Percentiles rank a stretch among this genome's conserved stretches.
Evolutionary conservation across 345 rosid species (phyloP).

Genomic region (Dovyalis caffra): DNA sequence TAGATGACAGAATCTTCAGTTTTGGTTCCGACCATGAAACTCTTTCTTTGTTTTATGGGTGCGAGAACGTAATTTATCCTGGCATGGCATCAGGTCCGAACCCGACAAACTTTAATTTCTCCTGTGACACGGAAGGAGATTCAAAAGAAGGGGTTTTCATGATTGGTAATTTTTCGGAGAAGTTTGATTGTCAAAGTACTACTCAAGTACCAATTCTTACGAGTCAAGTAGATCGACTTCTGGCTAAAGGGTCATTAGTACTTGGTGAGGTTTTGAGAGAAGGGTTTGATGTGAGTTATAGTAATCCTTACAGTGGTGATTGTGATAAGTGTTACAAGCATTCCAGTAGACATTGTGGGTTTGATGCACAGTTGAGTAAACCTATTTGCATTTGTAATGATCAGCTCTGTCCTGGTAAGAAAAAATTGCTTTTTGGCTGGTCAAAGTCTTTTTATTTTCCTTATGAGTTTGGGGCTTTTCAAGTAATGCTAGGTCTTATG

Average conservation of each 20-base stretch:
- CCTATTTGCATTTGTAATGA: constrained; percentile 34
- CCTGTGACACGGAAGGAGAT: constrained; percentile 9
- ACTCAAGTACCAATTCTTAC: constrained; percentile 19
- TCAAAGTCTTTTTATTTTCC: too few species aligned
- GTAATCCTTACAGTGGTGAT: constrained; percentile 19
- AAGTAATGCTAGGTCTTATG: neutral
- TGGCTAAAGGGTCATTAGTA: constrained; percentile 3
- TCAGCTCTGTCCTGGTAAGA: constrained; percentile 29
- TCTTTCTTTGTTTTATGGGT: constrained; percentile 29
- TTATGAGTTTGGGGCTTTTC: neutral
- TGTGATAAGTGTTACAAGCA: constrained; percentile 16
- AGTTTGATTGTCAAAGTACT: constrained; percentile 12
- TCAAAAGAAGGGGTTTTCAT: constrained; percentile 17
- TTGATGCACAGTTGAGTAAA: constrained; percentile 25
- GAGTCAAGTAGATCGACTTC: constrained; percentile 4
- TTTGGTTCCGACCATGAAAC: neutral
- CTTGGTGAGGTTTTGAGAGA: constrained; percentile 33
- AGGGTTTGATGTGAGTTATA: constrained; percentile 36
- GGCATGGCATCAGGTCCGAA: neutral
- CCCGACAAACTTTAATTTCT: constrained; percentile 2
- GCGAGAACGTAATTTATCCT: neutral
- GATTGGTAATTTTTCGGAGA: constrained; percentile 3
- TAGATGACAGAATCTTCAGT: constrained; percentile 20
- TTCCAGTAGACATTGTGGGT: constrained; percentile 36
- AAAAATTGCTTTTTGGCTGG: neutral